Base-by-base conservation (phyloP, 2,329 filamentous ascomycete genomes). In the Escovopsis sp. region DNA sequence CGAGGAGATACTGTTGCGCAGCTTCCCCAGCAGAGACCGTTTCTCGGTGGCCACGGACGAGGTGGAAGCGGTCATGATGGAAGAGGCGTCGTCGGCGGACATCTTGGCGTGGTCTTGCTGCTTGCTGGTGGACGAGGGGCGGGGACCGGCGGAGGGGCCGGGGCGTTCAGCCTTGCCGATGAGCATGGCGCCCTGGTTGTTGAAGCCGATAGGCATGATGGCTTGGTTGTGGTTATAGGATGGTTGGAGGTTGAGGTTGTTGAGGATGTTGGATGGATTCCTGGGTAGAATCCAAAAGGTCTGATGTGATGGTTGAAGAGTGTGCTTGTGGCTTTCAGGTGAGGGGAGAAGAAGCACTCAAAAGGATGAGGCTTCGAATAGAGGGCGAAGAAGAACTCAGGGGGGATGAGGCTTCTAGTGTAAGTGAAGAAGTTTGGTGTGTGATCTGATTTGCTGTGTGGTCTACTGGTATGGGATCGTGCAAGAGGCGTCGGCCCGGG, bases 91-190 rank as follows among this genome's bases (percentile, higher is more conserved):
- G 7, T 8, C 9, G 21, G 8, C 21, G 21, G 21, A 25, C 11
- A 11, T 9, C 21, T 25, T 25, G 21, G 29, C 31, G 34, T 29
- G 16, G 6, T 12, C 15, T 39, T 27, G 18, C 11, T 19, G 11
- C 30, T 35, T 32, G 28, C 32, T 33, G 25, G 29, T 27, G 25
- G 34, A 27, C 15, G 31, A 27, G 13, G 34, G 32, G 16, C 34
- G 27, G 19, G 38, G 35, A 21, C 35, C 35, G 10, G 34, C 27
- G 16, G 31, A 31, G 15, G 38, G 35, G 26, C 35, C 35, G 26
- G 38, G 35, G 2, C 38, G 35, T 27, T 37, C 27, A 36, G 38
- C 38, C 19, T 31, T 34, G 35, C 35, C 32, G 28, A 39, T 35
- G 16, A 19, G 18, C 21, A 39, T 16, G 28, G 25, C 30, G 21